These are phyloP conservation scores for Alloteropsis angusta DNA, from an alignment of 202 grass and related monocot species.

Conservation along the genomic window DNA sequence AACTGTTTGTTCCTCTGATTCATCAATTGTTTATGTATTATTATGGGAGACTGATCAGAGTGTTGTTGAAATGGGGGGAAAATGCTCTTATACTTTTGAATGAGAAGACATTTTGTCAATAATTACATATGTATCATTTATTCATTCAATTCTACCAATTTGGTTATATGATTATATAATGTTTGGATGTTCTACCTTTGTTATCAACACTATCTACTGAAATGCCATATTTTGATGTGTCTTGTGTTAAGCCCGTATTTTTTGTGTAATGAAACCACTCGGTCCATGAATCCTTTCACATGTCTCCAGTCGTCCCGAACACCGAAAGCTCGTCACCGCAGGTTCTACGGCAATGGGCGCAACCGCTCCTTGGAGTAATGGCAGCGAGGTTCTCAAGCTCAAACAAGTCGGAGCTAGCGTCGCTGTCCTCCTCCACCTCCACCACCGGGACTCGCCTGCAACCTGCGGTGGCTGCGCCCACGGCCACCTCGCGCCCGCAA, in stretches of 20 bases:
- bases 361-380: too few relatives aligned
- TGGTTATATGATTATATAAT: background rate
- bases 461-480: too few relatives aligned
- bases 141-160: background rate
- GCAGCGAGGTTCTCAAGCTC: too few relatives aligned
- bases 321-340: too few relatives aligned
- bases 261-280: background rate
- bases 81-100: background rate
- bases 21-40: background rate
- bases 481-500: too few relatives aligned
- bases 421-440: too few relatives aligned
- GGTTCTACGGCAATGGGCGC: too few relatives aligned
- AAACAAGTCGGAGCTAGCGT: too few relatives aligned
- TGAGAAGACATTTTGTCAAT: background rate
- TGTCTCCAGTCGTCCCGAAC: too few relatives aligned
- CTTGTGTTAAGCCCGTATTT: background rate
- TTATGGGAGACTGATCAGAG: constrained; percentile 16
- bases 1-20: background rate
- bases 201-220: background rate
- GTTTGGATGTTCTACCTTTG: background rate
- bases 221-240: background rate
- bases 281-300: background rate
- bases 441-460: too few relatives aligned
- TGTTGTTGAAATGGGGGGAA: background rate
- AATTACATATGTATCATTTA: background rate